These are phyloP conservation scores for Cladosporium sp. DNA, from an alignment of 2,329 filamentous ascomycete species.

Conservation along the genomic window DNA sequence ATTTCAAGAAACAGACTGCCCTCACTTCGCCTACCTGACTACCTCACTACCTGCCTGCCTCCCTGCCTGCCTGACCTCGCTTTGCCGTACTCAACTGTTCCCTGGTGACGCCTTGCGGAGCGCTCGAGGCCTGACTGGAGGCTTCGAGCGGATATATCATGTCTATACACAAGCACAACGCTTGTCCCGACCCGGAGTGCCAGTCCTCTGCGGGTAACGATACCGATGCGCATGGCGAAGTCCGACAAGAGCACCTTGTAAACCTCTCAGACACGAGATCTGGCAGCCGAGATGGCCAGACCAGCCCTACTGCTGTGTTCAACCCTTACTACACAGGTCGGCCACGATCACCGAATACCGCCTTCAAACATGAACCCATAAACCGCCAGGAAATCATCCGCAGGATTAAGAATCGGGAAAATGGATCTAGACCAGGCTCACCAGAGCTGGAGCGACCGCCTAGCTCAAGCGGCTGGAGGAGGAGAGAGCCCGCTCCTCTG, in stretches of 20 bases:
- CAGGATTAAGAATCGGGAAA: conserved; percentile 60
- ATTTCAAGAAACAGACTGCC: too few species aligned
- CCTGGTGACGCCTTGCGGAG: conserved; percentile 8
- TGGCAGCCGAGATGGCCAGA: not conserved
- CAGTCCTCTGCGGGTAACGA: conserved; percentile 10
- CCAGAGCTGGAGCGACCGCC: conserved; percentile 23
- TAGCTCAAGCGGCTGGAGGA: conserved; percentile 34
- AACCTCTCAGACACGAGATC: not conserved
- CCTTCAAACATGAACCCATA: conserved; percentile 27
- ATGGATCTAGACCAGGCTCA: conserved; percentile 23
- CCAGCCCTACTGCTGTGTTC: conserved; percentile 20
- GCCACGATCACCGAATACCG: conserved; percentile 27
- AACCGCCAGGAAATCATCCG: conserved; percentile 79
- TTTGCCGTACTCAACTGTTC: not conserved
- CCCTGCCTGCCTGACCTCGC: conserved; percentile 4
- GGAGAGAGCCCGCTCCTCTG: conserved; percentile 45
- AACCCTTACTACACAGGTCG: conserved; percentile 35
- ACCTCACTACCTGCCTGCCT: too few species aligned
- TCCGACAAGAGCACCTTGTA: not conserved
- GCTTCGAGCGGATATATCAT: conserved; percentile 18
- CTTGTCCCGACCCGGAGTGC: conserved; percentile 15
- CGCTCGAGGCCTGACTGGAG: conserved; percentile 21
- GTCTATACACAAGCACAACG: conserved; percentile 14
- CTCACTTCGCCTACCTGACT: too few species aligned
- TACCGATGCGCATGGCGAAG: not conserved